Evolutionary conservation across 768 basidiomycete species (phyloP).

Genomic region (Coprinellus aureogranulatus): DNA sequence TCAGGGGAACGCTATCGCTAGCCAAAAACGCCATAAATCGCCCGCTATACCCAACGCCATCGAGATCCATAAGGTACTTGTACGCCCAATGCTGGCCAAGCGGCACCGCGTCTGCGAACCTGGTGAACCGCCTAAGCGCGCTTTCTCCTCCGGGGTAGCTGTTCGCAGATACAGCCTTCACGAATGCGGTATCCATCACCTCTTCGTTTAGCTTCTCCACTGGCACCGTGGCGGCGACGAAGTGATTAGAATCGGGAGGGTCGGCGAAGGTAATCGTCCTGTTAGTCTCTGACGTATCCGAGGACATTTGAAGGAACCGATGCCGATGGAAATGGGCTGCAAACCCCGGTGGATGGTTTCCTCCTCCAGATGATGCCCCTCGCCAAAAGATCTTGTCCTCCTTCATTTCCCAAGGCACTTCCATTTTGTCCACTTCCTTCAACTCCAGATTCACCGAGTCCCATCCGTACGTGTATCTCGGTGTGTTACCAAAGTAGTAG

Average conservation of each 20-base stretch:
- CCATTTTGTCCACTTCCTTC: slow-evolving; percentile 74
- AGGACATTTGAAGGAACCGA: slow-evolving; percentile 74
- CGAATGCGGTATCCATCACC: slow-evolving; percentile 83
- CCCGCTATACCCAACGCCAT: slow-evolving; percentile 94
- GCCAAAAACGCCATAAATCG: slow-evolving; percentile 82
- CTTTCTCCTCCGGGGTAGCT: slow-evolving; percentile 71
- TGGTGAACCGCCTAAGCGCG: slow-evolving; percentile 52
- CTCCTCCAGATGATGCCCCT: slow-evolving; percentile 87
- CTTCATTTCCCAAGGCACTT: slow-evolving; percentile 79
- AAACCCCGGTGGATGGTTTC: slow-evolving; percentile 74
- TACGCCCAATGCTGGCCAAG: slow-evolving; percentile 88
- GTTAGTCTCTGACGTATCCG: slow-evolving; percentile 43
- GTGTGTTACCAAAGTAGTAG: slow-evolving; percentile 78
- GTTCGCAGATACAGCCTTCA: slow-evolving; percentile 62
- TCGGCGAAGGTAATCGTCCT: slow-evolving; percentile 15
- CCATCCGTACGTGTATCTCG: slow-evolving; percentile 80
- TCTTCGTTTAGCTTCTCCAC: slow-evolving; percentile 56
- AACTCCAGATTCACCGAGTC: slow-evolving; percentile 64
- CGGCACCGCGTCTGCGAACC: slow-evolving; percentile 71
- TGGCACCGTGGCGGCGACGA: slow-evolving; percentile 10
- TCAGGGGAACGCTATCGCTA: slow-evolving; percentile 86
- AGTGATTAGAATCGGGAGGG: slow-evolving; percentile 7
- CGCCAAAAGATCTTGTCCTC: slow-evolving; percentile 79
- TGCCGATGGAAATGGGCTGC: slow-evolving; percentile 76
- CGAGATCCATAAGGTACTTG: slow-evolving; percentile 89